phyloP scores from a whole-genome alignment of 139 green algal species.

The Diplosphaera chodatii region DNA sequence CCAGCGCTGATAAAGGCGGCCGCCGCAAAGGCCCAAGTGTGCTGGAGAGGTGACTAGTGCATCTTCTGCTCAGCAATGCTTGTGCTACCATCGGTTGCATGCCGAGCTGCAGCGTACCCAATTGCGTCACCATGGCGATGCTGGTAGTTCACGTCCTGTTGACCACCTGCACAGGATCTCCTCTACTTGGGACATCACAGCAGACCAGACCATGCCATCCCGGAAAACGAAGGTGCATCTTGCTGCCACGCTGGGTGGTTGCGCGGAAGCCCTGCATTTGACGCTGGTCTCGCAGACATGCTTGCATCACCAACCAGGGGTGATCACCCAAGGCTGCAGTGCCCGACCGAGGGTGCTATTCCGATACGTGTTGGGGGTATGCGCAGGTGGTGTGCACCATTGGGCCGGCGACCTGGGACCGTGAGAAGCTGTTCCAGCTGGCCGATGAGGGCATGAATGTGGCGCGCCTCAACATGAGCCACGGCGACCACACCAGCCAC shows the following conservation, averaged over 20 bases:
- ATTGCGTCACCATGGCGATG: background rate
- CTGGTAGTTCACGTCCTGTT: background rate
- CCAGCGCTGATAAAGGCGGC: background rate
- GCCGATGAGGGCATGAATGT: slow-evolving; percentile 74
- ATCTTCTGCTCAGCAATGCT: background rate
- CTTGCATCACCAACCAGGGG: background rate
- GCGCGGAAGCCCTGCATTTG: no score
- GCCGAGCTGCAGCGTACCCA: background rate
- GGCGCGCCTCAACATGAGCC: slow-evolving; percentile 74
- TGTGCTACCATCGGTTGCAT: background rate
- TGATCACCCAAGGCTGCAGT: background rate
- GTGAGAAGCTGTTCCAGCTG: slow-evolving; percentile 57
- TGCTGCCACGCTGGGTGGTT: background rate
- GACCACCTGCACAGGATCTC: background rate
- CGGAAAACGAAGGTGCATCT: slow-evolving; percentile 22
- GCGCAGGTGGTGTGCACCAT: slow-evolving; percentile 70
- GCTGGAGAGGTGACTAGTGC: background rate
- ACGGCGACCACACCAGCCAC: slow-evolving; percentile 70
- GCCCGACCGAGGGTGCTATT: no score
- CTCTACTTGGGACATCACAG: background rate
- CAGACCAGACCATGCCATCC: slow-evolving; percentile 1
- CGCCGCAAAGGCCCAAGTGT: background rate
- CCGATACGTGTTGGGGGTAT: no score
- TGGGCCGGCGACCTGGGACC: slow-evolving; percentile 49
- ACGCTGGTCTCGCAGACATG: background rate